These are phyloP conservation scores for Xylaria multiplex DNA, from an alignment of 2,329 filamentous ascomycete genomes.

Conservation along the genomic window DNA sequence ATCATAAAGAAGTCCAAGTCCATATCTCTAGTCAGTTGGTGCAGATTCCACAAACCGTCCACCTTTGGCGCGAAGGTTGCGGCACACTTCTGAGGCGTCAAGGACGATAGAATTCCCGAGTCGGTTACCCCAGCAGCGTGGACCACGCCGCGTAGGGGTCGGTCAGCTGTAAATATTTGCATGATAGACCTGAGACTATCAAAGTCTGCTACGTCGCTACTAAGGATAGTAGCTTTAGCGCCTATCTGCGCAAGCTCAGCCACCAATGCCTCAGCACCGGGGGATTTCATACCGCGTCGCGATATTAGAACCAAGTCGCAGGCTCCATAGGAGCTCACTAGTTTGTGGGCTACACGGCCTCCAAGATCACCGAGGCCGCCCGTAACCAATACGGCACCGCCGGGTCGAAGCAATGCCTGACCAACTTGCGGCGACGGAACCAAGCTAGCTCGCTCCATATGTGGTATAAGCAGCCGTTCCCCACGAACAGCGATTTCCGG, in stretches of 20 bases:
- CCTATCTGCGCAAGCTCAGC: slow-evolving; percentile 41
- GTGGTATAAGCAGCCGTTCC: slow-evolving; percentile 38
- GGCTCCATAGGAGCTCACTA: slow-evolving; percentile 42
- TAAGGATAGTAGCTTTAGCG: slow-evolving; percentile 41
- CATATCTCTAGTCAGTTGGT: slow-evolving; percentile 41
- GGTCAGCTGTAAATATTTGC: slow-evolving; percentile 38
- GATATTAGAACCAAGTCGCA: slow-evolving; percentile 47
- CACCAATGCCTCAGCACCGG: slow-evolving; percentile 42
- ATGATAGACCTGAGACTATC: slow-evolving; percentile 40
- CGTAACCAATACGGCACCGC: slow-evolving; percentile 46
- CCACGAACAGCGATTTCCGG: slow-evolving; percentile 42
- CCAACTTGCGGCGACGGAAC: slow-evolving; percentile 21
- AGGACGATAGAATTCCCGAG: slow-evolving; percentile 43
- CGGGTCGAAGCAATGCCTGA: slow-evolving; percentile 35
- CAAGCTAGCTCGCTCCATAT: slow-evolving; percentile 36
- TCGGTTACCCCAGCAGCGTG: slow-evolving; percentile 47
- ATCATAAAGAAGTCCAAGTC: slow-evolving; percentile 45
- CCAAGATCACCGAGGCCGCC: slow-evolving; percentile 47
- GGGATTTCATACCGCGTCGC: slow-evolving; percentile 45
- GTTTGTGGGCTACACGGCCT: slow-evolving; percentile 42
- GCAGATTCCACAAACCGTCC: slow-evolving; percentile 44
- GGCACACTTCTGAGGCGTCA: slow-evolving; percentile 44
- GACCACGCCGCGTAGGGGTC: slow-evolving; percentile 47
- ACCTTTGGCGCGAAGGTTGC: slow-evolving; percentile 43
- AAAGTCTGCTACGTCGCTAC: slow-evolving; percentile 41